Percentiles rank a stretch among this genome's conserved stretches.
phyloP scores from a whole-genome alignment of 1,284 basidiomycete species.

The Austroboletus novae-zelandiae region DNA sequence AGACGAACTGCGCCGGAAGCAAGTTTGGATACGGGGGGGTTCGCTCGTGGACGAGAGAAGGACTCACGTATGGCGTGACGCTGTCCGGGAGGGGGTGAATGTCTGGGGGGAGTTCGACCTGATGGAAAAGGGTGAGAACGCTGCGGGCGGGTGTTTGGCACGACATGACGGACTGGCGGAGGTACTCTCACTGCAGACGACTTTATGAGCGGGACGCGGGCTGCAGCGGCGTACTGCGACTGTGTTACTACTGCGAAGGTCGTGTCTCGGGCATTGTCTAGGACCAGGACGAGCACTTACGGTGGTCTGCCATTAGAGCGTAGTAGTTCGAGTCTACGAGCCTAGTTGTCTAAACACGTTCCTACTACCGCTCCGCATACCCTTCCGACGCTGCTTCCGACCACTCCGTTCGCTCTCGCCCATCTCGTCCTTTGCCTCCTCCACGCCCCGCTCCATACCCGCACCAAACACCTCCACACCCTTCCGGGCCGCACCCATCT shows the following conservation, averaged over 20 bases:
- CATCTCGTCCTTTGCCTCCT: slow-evolving; percentile 44
- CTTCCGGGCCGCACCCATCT: slow-evolving; percentile 45
- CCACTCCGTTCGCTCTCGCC: slow-evolving; percentile 64
- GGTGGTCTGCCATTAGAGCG: slow-evolving; percentile 17
- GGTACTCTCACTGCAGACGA: slow-evolving; percentile 88
- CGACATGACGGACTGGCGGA: background rate
- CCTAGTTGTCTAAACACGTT: slow-evolving; percentile 65
- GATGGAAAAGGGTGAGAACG: slow-evolving; percentile 24
- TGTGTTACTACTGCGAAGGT: slow-evolving; percentile 14
- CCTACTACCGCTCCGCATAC: slow-evolving; percentile 81
- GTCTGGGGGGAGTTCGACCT: slow-evolving; percentile 84
- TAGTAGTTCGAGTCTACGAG: slow-evolving; percentile 11
- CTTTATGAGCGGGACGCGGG: slow-evolving; percentile 82
- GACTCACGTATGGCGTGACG: slow-evolving; percentile 79
- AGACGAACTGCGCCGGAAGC: slow-evolving; percentile 73
- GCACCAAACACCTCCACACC: slow-evolving; percentile 80
- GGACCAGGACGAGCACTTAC: slow-evolving; percentile 14
- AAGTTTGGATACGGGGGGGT: background rate
- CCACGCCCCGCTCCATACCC: slow-evolving; percentile 79
- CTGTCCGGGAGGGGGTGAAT: slow-evolving; percentile 91
- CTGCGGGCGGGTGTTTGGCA: slow-evolving; percentile 49
- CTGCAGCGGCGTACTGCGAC: slow-evolving; percentile 71
- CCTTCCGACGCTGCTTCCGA: slow-evolving; percentile 67
- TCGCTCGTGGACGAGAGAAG: background rate
- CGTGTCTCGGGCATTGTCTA: background rate